These are phyloP conservation scores for Alnus glutinosa DNA, from an alignment of 306 rosid genomes.

Conservation along the genomic window DNA sequence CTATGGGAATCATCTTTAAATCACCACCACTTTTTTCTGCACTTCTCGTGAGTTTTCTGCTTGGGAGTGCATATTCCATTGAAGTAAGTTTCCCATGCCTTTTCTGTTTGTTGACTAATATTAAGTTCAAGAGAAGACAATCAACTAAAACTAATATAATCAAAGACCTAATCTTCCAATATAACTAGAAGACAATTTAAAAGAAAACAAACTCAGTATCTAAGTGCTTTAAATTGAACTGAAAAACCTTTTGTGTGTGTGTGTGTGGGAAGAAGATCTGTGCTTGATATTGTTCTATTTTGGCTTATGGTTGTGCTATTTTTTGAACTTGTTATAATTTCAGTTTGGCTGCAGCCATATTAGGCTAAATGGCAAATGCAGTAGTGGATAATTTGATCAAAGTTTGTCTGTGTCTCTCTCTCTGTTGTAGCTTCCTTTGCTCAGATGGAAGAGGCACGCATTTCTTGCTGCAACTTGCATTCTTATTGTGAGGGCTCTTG, in stretches of 20 bases:
- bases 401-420: neutral
- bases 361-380: neutral
- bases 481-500: constrained; percentile 27
- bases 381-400: neutral
- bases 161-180: neutral
- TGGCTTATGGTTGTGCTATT: too few relatives aligned
- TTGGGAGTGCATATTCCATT: constrained; percentile 30
- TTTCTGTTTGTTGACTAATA: neutral
- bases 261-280: too few relatives aligned
- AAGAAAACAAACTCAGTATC: neutral
- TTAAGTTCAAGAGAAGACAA: neutral
- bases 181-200: neutral
- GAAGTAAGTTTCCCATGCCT: constrained; percentile 12
- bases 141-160: neutral
- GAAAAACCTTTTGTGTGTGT: neutral
- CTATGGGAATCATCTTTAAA: constrained; percentile 26
- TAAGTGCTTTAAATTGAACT: neutral
- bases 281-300: neutral
- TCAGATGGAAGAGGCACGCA: constrained; percentile 33
- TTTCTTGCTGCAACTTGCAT: constrained; percentile 31
- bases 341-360: too few relatives aligned
- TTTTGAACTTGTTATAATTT: too few relatives aligned
- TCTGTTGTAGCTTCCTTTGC: constrained; percentile 18
- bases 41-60: constrained; percentile 20
- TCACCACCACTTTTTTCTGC: constrained; percentile 23